Evolutionary conservation across 2,329 filamentous ascomycete species (phyloP).

Genomic region (Salinomyces thailandicus): DNA sequence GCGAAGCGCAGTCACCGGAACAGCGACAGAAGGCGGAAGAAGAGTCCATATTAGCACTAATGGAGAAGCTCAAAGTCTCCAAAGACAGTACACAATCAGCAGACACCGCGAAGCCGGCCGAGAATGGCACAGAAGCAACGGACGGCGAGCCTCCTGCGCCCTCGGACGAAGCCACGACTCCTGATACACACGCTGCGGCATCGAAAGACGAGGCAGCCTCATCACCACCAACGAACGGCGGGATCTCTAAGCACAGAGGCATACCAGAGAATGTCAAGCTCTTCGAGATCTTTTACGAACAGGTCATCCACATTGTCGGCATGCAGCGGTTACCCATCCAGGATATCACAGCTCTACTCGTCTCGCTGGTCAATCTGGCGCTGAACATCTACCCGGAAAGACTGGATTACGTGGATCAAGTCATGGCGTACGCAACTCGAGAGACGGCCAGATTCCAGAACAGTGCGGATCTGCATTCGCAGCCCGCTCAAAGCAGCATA

Average conservation of each 20-base stretch:
- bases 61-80: constrained; percentile 66
- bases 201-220: constrained; percentile 22
- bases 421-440: constrained; percentile 74
- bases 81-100: constrained; percentile 41
- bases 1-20: constrained; percentile 58
- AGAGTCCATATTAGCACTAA: constrained; percentile 65
- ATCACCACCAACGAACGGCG: constrained; percentile 24
- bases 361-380: constrained; percentile 87
- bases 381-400: constrained; percentile 91
- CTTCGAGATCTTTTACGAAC: constrained; percentile 94
- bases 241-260: constrained; percentile 38
- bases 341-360: constrained; percentile 84
- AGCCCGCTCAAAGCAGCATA: constrained; percentile 76
- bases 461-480: constrained; percentile 87
- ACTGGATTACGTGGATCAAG: constrained; percentile 90
- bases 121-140: constrained; percentile 14
- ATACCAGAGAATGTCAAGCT: constrained; percentile 74
- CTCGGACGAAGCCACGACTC: constrained; percentile 7
- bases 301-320: constrained; percentile 87
- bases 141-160: constrained; percentile 28
- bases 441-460: constrained; percentile 86
- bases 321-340: constrained; percentile 84
- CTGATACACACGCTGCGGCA: constrained; percentile 9
- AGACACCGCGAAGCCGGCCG: constrained; percentile 13
- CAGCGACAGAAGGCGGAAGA: constrained; percentile 70